Conservation (phyloP, 2,329 filamentous ascomycete species). For the Phyllosticta ampelicida region DNA sequence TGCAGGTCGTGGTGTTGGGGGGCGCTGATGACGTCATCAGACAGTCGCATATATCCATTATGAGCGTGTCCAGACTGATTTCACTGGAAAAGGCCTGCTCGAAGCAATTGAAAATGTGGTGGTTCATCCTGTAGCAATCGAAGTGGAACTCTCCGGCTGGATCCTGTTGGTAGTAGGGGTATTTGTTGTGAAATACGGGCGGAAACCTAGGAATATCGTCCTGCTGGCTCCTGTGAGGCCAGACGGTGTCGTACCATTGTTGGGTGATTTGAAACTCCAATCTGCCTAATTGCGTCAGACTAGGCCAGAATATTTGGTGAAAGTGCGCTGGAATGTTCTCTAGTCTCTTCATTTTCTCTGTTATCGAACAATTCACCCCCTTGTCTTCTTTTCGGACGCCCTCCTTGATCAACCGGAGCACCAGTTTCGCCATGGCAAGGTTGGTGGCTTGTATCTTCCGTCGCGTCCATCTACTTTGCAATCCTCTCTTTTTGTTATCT, state of each 20-base stretch:
- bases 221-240: background rate
- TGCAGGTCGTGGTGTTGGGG: conserved; percentile 60
- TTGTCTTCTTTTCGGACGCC: background rate
- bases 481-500: conserved; percentile 19
- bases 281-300: background rate
- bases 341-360: background rate
- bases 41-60: conserved; percentile 47
- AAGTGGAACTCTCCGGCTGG: conserved; percentile 24
- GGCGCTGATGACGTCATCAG: conserved; percentile 51
- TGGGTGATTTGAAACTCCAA: background rate
- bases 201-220: background rate
- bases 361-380: background rate
- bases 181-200: background rate
- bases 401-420: conserved; percentile 24
- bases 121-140: conserved; percentile 22
- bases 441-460: conserved; percentile 36
- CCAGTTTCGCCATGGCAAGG: conserved; percentile 30
- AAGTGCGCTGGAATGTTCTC: background rate
- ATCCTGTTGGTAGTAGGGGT: conserved; percentile 29
- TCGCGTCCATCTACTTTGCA: conserved; percentile 24
- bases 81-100: conserved; percentile 1
- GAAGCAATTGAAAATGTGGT: conserved; percentile 19
- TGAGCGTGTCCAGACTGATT: conserved; percentile 13
- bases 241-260: background rate
- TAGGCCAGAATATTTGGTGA: background rate